Evolutionary conservation across 1,284 basidiomycete species (phyloP).

Genomic region (Papiliotrema terrestris): DNA sequence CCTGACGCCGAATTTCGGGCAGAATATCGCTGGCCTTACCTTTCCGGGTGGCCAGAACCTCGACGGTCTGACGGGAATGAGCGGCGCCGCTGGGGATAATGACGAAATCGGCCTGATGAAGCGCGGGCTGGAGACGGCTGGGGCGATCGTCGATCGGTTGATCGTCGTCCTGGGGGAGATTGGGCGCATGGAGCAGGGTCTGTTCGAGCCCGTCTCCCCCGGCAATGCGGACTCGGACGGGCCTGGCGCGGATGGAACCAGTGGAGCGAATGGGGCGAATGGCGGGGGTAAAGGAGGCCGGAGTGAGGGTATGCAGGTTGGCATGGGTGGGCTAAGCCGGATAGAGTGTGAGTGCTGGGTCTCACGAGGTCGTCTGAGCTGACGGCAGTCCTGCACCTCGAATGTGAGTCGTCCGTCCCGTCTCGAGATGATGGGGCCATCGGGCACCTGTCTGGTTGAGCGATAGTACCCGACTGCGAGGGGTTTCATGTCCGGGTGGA

Average conservation of each 20-base stretch:
- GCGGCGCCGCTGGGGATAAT: neutral
- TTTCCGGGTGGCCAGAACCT: neutral
- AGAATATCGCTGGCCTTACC: neutral
- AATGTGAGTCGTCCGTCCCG: neutral
- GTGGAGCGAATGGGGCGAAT: no score
- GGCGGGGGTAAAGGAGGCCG: neutral
- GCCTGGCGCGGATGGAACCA: neutral
- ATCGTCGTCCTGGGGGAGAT: neutral
- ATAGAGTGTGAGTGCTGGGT: conserved; percentile 1
- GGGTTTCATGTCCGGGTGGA: no score
- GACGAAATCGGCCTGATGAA: neutral
- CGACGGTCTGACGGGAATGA: neutral
- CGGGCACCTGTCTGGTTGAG: neutral
- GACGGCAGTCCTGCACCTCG: conserved; percentile 2
- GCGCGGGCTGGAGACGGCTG: neutral
- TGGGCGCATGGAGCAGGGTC: neutral
- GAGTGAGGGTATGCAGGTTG: conserved; percentile 3
- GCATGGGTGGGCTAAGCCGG: neutral
- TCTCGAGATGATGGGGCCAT: neutral
- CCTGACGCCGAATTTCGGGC: neutral
- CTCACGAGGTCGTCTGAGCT: neutral
- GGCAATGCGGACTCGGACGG: neutral
- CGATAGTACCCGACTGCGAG: neutral
- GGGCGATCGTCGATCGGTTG: neutral
- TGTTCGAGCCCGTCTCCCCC: neutral